Conservation (phyloP, 768 basidiomycete species). For the Termitomyces heimii region DNA sequence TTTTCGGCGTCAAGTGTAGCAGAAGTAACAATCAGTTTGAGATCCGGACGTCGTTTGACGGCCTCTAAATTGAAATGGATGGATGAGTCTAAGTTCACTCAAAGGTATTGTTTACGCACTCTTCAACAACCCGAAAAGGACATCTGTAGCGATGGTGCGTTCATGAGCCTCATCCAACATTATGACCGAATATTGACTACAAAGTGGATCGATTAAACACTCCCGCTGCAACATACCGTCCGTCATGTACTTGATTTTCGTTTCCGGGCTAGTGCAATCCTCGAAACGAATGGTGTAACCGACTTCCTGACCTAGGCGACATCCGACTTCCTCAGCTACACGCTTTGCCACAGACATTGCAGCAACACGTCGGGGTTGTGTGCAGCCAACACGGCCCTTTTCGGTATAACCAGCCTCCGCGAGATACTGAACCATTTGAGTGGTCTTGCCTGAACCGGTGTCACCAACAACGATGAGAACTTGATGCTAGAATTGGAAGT, state of each 20-base stretch:
- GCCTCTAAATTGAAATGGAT: slow-evolving; percentile 57
- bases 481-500: slow-evolving; percentile 61
- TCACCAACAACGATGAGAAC: slow-evolving; percentile 98
- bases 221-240: slow-evolving; percentile 99
- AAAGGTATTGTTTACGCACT: slow-evolving; percentile 38
- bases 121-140: slow-evolving; percentile 92
- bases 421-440: slow-evolving; percentile 98
- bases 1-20: slow-evolving; percentile 99
- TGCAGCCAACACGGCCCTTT: slow-evolving; percentile 88
- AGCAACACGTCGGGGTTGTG: slow-evolving; percentile 98
- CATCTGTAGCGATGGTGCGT: slow-evolving; percentile 97
- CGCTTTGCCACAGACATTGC: slow-evolving; percentile 99
- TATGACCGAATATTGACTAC: slow-evolving; percentile 88
- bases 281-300: slow-evolving; percentile 99
- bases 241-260: slow-evolving; percentile 99
- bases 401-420: slow-evolving; percentile 94
- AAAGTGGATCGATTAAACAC: slow-evolving; percentile 91
- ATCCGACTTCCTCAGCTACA: slow-evolving; percentile 97
- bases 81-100: slow-evolving; percentile 12
- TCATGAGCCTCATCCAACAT: slow-evolving; percentile 99
- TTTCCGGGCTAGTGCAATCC: slow-evolving; percentile 98
- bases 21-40: slow-evolving; percentile 97
- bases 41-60: slow-evolving; percentile 87
- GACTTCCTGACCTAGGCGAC: slow-evolving; percentile 94
- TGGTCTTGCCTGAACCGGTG: slow-evolving; percentile 98